Evolutionary conservation across 768 basidiomycete species (phyloP), one percentile per base, ranked within the genome.

Genomic region (Termitomyces sp.): DNA sequence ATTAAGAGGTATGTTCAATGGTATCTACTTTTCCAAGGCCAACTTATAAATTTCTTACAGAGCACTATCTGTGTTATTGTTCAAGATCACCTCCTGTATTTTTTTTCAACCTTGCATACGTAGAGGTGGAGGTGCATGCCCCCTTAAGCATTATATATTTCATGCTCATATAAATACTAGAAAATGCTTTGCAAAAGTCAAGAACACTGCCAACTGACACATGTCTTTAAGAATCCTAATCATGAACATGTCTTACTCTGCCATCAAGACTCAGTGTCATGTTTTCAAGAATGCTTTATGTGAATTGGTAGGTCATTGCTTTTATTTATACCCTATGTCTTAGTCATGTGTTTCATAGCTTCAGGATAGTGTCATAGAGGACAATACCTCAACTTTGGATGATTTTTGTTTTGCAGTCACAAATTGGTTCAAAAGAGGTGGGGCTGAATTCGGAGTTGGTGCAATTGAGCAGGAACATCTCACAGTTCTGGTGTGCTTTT

Each of bases 371-470:
- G 48, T 50, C 19, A 50, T 50, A 2, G 34, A n/a, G 7, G 34
- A 50, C 31, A 34, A 32, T 31, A 37, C 50, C 4, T 51, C 50
- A n/a, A 40, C 35, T 7, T 29, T 51, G n/a, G 37, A 51, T 29
- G 23, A 51, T 9, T 51, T 56, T 49, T 35, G 11, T 34, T 31
- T 23, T 31, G 17, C 12, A 4, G 25, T 29, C 4, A 34, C 54
- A 25, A 48, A 41, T n/a, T n/a, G n/a, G n/a, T n/a, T 56, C 46
- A 56, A 49, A 49, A 44, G 54, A 46, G 54, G 54, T 4, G 54
- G 54, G 1, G 44, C 54, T 5, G 54, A 35, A 56, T 46, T 23
- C 16, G 19, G 44, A 9, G 44, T 47, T 45, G 10, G 35, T 34
- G 31, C 14, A 11, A 16, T 37, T 19, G 34, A 55, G 31, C 40